Evolutionary conservation across 495 filamentous ascomycete species (phyloP), one percentile per base, ranked within the genome.

Genomic region (Tuber brumale): DNA sequence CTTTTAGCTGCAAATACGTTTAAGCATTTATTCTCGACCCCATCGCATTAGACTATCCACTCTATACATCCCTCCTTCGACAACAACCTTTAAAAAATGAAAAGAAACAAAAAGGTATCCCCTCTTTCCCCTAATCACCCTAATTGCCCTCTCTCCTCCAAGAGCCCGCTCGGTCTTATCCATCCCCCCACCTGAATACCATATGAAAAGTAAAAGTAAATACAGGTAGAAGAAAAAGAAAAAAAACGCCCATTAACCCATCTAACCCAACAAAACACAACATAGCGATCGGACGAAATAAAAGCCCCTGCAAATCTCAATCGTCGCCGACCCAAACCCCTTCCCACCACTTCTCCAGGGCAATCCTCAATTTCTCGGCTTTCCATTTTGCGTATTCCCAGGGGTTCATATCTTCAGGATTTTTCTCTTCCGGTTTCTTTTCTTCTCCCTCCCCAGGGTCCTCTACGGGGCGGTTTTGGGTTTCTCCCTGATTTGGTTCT

Each of bases 321-420:
- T 73, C 69, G 27, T 39, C 69, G 42, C 78, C 80, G 41, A 23
- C 70, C 77, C 77, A 83, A 39, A 83, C 74, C 1, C 73, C 75
- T 12, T 72, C 75, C 78, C 82, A 82, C 80, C 82, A 83, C 21
- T 80, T 77, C 72, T 83, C 74, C 51, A 83, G 45, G 37, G 81
- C 76, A 18, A 78, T 76, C 76, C 75, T 83, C 73, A 83, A 43
- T 23, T 77, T 80, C 48, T 82, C 72, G 18, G 80, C 80, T 45
- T 80, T 81, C 72, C 73, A 74, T 75, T 78, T 79, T 8, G 79
- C 51, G 9, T 79, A 79, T 39, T 81, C 76, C 27, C 80, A 74
- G 79, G 81, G 83, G 35, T 72, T 73, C 75, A 77, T 74, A 3
- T 69, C 71, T 21, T 74, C 74, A 18, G 43, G 70, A 1, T 76